Conservation (phyloP, 1,139 yeast genomes). For the Zhuliangozyma blackwelliae region DNA sequence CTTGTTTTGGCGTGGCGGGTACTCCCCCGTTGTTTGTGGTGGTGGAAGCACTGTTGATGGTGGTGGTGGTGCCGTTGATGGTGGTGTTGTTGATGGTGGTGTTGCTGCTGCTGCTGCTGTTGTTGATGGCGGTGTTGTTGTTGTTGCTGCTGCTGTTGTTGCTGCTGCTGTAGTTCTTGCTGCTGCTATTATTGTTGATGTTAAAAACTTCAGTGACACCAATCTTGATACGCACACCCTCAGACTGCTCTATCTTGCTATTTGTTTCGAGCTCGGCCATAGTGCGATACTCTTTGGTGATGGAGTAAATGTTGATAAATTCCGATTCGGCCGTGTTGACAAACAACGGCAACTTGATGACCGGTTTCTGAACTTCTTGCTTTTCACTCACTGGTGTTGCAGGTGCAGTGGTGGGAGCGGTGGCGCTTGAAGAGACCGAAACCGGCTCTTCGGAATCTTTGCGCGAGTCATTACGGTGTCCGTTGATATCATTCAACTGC, state of each 20-base stretch:
- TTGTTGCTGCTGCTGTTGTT: constrained; percentile 18
- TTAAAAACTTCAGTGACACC: constrained; percentile 4
- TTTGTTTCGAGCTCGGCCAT: constrained; percentile 7
- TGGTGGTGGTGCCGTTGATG: not conserved
- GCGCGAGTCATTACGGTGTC: not conserved
- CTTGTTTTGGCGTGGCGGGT: constrained; percentile 3
- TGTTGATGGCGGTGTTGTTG: constrained; percentile 7
- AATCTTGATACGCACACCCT: constrained; percentile 9
- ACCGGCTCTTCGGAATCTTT: not conserved
- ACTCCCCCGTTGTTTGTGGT: constrained; percentile 3
- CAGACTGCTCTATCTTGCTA: constrained; percentile 12
- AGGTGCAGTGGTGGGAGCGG: not conserved
- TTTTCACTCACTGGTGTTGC: not conserved
- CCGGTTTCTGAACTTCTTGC: not conserved
- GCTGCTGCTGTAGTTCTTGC: constrained; percentile 11
- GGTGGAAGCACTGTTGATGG: constrained; percentile 15
- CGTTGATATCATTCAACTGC: too few species aligned
- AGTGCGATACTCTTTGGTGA: constrained; percentile 3
- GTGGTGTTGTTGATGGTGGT: constrained; percentile 1
- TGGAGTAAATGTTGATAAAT: constrained; percentile 8
- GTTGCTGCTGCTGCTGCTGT: not conserved
- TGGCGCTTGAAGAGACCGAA: not conserved
- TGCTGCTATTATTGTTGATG: constrained; percentile 10
- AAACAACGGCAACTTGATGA: constrained; percentile 13
- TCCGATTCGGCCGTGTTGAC: constrained; percentile 15